Base-by-base conservation (phyloP, 768 basidiomycete species). In the Leucocoprinus birnbaumii region DNA sequence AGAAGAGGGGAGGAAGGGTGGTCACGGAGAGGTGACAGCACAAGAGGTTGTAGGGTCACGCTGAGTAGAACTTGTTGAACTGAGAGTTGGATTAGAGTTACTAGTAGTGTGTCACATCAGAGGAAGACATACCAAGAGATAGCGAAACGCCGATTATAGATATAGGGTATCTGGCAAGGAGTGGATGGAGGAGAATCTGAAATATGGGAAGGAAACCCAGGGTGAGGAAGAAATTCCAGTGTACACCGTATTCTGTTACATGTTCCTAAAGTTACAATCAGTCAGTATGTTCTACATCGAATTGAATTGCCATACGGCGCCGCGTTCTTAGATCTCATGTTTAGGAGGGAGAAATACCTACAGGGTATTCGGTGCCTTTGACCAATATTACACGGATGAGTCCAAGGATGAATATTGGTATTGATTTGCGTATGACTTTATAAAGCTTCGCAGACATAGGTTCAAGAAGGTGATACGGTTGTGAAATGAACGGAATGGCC, bases 181-280 rank as follows among this genome's bases (percentile, higher is more conserved):
- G 22, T 0, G 91, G 89, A 53, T 89, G 86, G 3, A 94, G 67
- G 0, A 83, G 42, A 2, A 86, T 79, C 63, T 92, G 85, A 11
- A 90, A 69, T 3, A 91, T 64, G 0, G 94, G 94, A 4, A 98
- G 66, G 0, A 91, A 61, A 0, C 88, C 93, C 19, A 98, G 77
- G 0, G 97, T 98, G 61, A 98, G 80, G 78, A 99, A 99, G 71
- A 98, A 98, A 67, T 98, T 98, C 97, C 97, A 99, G 63, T 98
- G 96, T 0, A 84, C 83, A 0, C 97, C 97, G 60, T 98, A 98
- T 71, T 99, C 97, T 0, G 94, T 87, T 52, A 89, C 86, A 57
- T 98, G 97, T 73, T 98, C 97, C 95, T 75, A 27, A n/a, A n/a
- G n/a, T n/a, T n/a, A n/a, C n/a, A n/a, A n/a, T n/a, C n/a, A n/a